Percentiles rank a stretch among this genome's conserved stretches.
Evolutionary conservation across 257 asterid genomes (phyloP).

Genomic region (Nyctanthes arbortristis): DNA sequence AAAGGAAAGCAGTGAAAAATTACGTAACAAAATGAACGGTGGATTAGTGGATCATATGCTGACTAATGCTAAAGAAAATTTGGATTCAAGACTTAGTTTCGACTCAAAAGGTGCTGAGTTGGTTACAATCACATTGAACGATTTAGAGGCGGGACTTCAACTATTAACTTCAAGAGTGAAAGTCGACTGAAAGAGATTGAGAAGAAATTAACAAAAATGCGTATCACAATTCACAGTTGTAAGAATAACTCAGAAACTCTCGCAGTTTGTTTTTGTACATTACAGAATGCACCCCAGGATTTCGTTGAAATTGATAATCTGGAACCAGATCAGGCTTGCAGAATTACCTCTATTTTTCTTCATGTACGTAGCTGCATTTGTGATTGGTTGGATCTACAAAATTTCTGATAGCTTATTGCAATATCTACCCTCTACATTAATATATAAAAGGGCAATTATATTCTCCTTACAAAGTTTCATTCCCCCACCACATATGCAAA

Average conservation of each 20-base stretch:
- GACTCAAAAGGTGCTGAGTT: constrained; percentile 70
- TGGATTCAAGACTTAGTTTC: constrained; percentile 69
- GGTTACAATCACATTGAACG: constrained; percentile 52
- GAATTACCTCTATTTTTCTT: no score
- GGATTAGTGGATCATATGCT: constrained; percentile 79
- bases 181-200: constrained; percentile 20
- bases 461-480: no score
- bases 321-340: no score
- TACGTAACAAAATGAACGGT: constrained; percentile 79
- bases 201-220: background rate
- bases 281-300: no score
- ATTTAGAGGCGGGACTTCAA: constrained; percentile 66
- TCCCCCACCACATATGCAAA: no score
- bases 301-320: no score
- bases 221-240: background rate
- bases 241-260: background rate
- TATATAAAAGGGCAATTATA: no score
- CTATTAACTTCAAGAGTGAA: constrained; percentile 34
- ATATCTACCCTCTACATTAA: no score
- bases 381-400: background rate
- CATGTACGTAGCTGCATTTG: background rate
- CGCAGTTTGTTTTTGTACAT: no score
- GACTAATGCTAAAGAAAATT: constrained; percentile 64
- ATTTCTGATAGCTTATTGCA: no score
- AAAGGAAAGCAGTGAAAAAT: constrained; percentile 50